Percentiles rank a stretch among this genome's conserved stretches.
Evolutionary conservation across 805 yeast species (phyloP).

Genomic region (Teunomyces lycoperdinae): DNA sequence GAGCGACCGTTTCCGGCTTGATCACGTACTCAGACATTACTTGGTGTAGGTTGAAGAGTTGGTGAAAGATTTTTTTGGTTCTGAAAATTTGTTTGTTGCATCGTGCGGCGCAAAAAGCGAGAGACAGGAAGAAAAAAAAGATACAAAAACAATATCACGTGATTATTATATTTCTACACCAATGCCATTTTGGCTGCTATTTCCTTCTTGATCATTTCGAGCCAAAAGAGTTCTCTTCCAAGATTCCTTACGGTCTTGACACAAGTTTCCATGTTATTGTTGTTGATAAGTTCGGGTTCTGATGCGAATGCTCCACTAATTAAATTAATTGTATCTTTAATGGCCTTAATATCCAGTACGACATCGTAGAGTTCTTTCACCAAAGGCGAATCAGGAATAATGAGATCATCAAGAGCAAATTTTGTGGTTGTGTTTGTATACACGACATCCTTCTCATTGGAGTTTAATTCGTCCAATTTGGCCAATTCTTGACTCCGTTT

Average conservation of each 20-base stretch:
- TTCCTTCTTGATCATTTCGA: constrained; percentile 33
- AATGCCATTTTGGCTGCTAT: constrained; percentile 23
- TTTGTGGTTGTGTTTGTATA: constrained; percentile 9
- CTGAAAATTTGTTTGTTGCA: constrained; percentile 13
- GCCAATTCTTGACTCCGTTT: constrained; percentile 25
- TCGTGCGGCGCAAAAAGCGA: constrained; percentile 26
- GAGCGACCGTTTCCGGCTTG: constrained; percentile 80
- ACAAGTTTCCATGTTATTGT: constrained; percentile 31
- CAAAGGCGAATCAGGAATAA: constrained; percentile 38
- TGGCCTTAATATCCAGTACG: constrained; percentile 64
- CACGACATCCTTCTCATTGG: constrained; percentile 16
- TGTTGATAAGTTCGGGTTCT: constrained; percentile 32
- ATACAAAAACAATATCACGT: not conserved
- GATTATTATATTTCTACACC: not conserved
- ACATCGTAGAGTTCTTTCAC: constrained; percentile 58
- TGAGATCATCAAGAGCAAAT: constrained; percentile 31
- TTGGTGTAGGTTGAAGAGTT: constrained; percentile 5
- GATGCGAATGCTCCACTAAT: constrained; percentile 48
- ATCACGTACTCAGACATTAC: constrained; percentile 69
- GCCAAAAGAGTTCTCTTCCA: constrained; percentile 42
- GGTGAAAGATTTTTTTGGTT: constrained; percentile 1
- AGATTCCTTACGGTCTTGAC: constrained; percentile 34
- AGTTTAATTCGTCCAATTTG: constrained; percentile 23
- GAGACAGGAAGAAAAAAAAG: not conserved
- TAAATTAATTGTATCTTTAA: constrained; percentile 62